A percentile compares a stretch with the other conserved stretches of the same genome.
These are phyloP conservation scores for Elongisporangium undulatum DNA, from an alignment of 352 stramenopile species.

Conservation along the genomic window DNA sequence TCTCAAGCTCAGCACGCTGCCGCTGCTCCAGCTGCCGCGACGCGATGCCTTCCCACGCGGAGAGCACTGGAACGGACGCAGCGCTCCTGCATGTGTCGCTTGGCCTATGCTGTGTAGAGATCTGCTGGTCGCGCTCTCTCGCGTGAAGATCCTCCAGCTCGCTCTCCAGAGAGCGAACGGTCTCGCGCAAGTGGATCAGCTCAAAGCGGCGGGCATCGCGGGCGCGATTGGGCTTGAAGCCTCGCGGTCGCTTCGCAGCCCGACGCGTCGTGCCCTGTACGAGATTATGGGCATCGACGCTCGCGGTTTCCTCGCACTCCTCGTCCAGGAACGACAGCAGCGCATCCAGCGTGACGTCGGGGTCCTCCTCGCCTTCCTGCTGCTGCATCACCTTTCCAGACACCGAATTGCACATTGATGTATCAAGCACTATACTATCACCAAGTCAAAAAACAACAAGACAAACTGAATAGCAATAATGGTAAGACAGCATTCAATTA, in stretches of 20 bases:
- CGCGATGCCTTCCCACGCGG: constrained; percentile 8
- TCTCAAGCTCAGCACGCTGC: constrained; percentile 4
- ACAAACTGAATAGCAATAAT: constrained; percentile 15
- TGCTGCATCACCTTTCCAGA: not conserved
- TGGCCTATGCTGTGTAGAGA: not conserved
- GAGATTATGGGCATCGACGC: not conserved
- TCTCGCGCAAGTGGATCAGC: constrained; percentile 11
- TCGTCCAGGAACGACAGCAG: constrained; percentile 33
- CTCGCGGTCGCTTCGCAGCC: not conserved
- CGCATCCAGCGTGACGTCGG: constrained; percentile 18
- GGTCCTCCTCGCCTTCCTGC: too few species aligned
- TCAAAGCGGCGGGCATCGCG: constrained; percentile 13
- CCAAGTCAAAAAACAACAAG: constrained; percentile 20
- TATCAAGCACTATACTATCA: not conserved
- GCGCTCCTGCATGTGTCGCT: too few species aligned
- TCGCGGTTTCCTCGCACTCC: constrained; percentile 6
- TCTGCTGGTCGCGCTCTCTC: not conserved
- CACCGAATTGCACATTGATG: not conserved
- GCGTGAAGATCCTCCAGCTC: constrained; percentile 5
- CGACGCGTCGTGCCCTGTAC: too few species aligned
- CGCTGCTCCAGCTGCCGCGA: constrained; percentile 1
- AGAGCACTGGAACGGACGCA: not conserved
- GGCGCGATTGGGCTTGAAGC: constrained; percentile 22
- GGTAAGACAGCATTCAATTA: constrained; percentile 13
- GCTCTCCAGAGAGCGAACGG: constrained; percentile 11